Evolutionary conservation across 352 stramenopile species (phyloP), one percentile per base, ranked within the genome.

Genomic region (Phytophthora ohioensis): DNA sequence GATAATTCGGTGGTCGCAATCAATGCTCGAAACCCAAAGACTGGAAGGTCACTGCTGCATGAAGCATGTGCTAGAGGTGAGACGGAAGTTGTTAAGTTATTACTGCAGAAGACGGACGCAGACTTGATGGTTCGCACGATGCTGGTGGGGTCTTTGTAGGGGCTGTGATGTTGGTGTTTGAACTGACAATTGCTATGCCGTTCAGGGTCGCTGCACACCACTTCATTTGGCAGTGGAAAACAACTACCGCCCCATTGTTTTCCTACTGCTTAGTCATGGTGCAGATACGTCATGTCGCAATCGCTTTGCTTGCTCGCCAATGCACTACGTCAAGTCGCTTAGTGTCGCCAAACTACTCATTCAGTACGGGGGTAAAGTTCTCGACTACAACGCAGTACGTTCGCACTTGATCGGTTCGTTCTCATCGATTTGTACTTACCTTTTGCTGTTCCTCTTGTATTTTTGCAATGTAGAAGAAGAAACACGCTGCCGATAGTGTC

Each of bases 281-380:
- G 83, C 87, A 11, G 82, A 94, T 12, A 74, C 77, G 0, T 75
- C 73, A 3, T 75, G 76, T 41, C 75, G 80, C 0, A 83, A 94
- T 68, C 84, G 84, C 5, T 93, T 91, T 69, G 79, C 76, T 5
- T 88, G 75, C 4, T 85, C 87, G 0, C 83, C 87, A 2, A 74
- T 94, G 72, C 85, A 94, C 58, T 94, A 93, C 43, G 85, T 81
- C 45, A 80, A 84, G 43, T 90, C 85, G 13, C 51, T 86, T 35
- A 91, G 67, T n/a, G 76, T 91, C 8, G 82, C 80, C 3, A 91
- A 90, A 43, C 69, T 92, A 11, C 73, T 92, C 3, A 45, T 90
- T 15, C 80, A 89, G 39, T 92, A 92, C 15, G 81, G 83, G 1
- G 78, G 64, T 7, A 76, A 75, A 56, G 71, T 89, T 3, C 79